Evolutionary conservation across 1,139 yeast species (phyloP), one percentile per base, ranked within the genome.

Genomic region (Sugiyamaella xylanicola): DNA sequence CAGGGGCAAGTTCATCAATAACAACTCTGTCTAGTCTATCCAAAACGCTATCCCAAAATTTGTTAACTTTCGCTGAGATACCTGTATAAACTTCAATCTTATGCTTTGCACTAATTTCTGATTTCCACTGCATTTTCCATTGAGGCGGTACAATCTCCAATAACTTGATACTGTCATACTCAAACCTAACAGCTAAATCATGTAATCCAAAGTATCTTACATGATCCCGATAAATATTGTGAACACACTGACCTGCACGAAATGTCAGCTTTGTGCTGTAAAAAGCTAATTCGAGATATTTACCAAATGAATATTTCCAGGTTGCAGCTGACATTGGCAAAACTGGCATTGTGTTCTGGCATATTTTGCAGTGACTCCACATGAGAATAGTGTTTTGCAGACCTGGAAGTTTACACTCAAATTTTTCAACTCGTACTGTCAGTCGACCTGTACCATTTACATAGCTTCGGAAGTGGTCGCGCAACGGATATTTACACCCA

Each of bases 221-320:
- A 68, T 91, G 96, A 60, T 86, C 88, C 51, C 84, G 81, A 63
- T 89, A 87, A 57, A 86, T 84, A 65, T 89, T 89, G 69, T 93
- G 97, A 1, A 77, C 71, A 69, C 99, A 95, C 27, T 78, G 74
- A 1, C 85, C 86, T 21, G 66, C 83, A 72, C 64, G 77, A 71
- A 65, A 69, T 57, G 61, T 75, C 62, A 68, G 68, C 61, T 65
- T 74, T 63, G 62, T 68, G 51, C 95, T 90, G 87, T 95, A 91
- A 67, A 91, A 92, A 41, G 87, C 77, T 25, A 92, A 74, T 71
- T 95, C 98, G 46, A 95, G 76, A 66, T 88, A 95, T 67, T 93
- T 95, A 0, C 99, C 99, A 69, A 95, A 84, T 0, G 98, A 92
- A 61, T 86, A 85, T 66, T 86, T 90, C 85, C 95, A 92, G 0